phyloP scores from a whole-genome alignment of 1,139 yeast genomes.

The Arxiozyma slooffiae region DNA sequence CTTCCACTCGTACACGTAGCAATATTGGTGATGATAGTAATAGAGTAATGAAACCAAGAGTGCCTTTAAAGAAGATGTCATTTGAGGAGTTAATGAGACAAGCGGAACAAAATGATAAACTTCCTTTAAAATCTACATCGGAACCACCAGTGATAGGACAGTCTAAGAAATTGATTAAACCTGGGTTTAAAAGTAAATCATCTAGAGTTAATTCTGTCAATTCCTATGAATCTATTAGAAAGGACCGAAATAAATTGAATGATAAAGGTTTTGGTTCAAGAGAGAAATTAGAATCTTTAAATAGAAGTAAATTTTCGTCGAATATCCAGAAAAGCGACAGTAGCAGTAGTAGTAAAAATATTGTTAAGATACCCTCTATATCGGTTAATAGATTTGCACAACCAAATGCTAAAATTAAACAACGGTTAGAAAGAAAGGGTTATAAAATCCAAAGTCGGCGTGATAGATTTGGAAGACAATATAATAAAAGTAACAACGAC shows the following conservation, averaged over 20 bases:
- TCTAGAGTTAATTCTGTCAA: conserved; percentile 1
- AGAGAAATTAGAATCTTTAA: neutral
- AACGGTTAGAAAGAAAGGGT: conserved; percentile 12
- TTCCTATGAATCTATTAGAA: conserved; percentile 5
- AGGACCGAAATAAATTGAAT: neutral
- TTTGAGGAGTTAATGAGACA: conserved; percentile 62
- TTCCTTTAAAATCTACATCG: conserved; percentile 1
- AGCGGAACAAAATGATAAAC: conserved; percentile 41
- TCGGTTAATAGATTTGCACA: conserved; percentile 14
- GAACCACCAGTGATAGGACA: neutral
- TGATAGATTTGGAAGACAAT: conserved; percentile 4
- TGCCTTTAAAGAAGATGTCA: conserved; percentile 41
- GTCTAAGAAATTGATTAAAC: conserved; percentile 7
- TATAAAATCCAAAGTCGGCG: conserved; percentile 3
- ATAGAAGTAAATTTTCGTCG: neutral
- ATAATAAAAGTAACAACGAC: neutral
- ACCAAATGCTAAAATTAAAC: conserved; percentile 19
- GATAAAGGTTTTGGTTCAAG: neutral
- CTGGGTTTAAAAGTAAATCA: conserved; percentile 11
- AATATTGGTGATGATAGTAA: too few species aligned
- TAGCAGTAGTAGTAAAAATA: too few species aligned
- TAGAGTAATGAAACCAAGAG: conserved; percentile 12
- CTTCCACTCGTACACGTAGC: conserved; percentile 3
- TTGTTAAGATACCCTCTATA: neutral
- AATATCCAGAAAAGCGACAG: neutral